Base-by-base conservation (phyloP, 805 yeast genomes). In the Dipodascopsis uninucleata region DNA sequence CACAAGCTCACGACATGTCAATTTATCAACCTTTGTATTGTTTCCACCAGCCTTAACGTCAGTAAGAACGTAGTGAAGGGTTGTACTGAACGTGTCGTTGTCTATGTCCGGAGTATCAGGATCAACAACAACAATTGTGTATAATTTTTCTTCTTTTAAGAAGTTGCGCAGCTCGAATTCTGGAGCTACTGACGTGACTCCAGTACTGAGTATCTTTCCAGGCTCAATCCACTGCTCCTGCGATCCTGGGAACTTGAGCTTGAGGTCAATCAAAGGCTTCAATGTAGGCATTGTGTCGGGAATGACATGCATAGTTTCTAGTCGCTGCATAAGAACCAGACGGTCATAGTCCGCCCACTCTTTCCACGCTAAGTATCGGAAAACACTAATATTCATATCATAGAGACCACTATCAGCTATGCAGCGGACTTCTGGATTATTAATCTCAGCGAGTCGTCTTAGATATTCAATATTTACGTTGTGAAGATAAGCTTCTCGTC, bases 271-370 rank as follows among this genome's bases (percentile, higher is more conserved):
- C 52, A 73, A 68, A 16, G 97, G 97, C 7, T 76, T 81, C 45
- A 93, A 66, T 1, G 97, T 88, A 22, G 97, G 93, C 64, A 93
- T 62, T 2, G 97, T 89, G 62, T 93, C 98, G 12, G 98, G 98
- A 47, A 93, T 85, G 33, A 86, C 86, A 33, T 75, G 76, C 56
- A 87, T 69, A 45, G 83, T 79, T 68, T 93, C 98, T 42, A 93
- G 67, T 70, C 97, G 79, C 69, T 93, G 97, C 93, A 93, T 86
- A 41, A 82, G 70, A 40, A 86, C 61, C 85, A 87, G 83, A 65
- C 78, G 77, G 34, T 77, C 81, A 52, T 80, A 71, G 10, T 65
- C 58, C 61, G 79, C 76, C 97, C 97, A 90, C 53, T 81, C 76
- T 50, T 81, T 68, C 57, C 77, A 69, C 47, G 85, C 76, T 53